phyloP scores from a whole-genome alignment of 208 protist genomes.

The Acanthamoeba divionensis region DNA sequence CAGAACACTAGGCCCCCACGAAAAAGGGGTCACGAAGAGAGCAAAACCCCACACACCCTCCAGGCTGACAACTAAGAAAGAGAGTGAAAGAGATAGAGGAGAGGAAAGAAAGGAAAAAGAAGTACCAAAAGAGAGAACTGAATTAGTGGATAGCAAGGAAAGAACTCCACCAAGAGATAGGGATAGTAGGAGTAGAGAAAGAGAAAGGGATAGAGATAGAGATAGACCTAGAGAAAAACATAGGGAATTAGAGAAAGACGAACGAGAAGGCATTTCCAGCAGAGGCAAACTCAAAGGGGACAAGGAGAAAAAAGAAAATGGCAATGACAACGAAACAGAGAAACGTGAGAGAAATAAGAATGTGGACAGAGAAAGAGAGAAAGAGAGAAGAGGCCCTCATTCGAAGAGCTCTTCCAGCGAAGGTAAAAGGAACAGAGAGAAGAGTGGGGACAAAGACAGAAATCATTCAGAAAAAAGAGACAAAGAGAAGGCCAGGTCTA shows the following conservation, averaged over 20 bases:
- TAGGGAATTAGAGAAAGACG: neutral
- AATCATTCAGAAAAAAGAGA: neutral
- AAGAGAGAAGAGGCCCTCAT: neutral
- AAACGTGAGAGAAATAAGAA: neutral
- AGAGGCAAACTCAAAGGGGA: no score
- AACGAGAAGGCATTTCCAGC: no score
- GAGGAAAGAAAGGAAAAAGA: neutral
- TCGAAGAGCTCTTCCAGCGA: no score
- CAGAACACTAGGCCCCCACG: no score
- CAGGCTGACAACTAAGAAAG: neutral
- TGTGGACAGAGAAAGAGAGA: neutral
- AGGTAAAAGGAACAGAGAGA: no score
- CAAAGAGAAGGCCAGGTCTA: neutral
- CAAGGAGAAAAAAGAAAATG: neutral
- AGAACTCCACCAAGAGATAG: neutral
- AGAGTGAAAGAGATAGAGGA: neutral
- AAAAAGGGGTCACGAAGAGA: neutral
- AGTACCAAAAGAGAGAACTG: neutral
- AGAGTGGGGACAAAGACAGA: neutral
- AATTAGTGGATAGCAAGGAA: neutral
- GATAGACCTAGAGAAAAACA: neutral
- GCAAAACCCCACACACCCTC: neutral
- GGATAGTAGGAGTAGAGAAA: neutral
- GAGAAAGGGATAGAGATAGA: neutral
- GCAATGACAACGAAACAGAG: neutral